These are phyloP conservation scores for Trametes punicea DNA, from an alignment of 768 basidiomycete genomes.

Conservation along the genomic window DNA sequence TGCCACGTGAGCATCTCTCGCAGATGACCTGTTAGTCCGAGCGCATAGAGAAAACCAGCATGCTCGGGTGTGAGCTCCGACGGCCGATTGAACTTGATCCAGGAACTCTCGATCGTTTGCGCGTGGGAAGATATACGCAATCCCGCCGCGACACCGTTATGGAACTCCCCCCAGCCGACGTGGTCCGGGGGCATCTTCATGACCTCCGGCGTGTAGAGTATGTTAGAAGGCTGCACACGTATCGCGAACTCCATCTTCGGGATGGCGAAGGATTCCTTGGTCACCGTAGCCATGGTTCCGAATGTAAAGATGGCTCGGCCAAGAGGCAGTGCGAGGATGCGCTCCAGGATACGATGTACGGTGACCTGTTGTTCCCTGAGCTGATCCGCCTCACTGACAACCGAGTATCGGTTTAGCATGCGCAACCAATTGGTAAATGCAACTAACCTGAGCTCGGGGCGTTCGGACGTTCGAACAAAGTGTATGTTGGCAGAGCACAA, in stretches of 20 bases:
- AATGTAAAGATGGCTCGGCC: conserved; percentile 93
- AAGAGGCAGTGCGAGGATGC: conserved; percentile 86
- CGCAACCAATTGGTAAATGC: background rate
- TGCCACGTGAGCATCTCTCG: conserved; percentile 91
- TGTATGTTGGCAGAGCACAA: conserved; percentile 75
- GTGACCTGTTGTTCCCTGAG: conserved; percentile 81
- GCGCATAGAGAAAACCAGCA: conserved; percentile 92
- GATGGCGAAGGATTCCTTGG: conserved; percentile 73
- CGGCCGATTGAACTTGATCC: conserved; percentile 96
- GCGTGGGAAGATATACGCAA: conserved; percentile 78
- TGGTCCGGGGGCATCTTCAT: conserved; percentile 74
- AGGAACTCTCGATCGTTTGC: conserved; percentile 80
- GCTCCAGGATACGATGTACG: conserved; percentile 75
- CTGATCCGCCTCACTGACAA: conserved; percentile 78
- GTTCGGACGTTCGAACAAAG: conserved; percentile 59
- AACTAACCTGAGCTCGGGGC: conserved; percentile 67
- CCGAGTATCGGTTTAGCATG: background rate
- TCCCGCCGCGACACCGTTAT: conserved; percentile 93
- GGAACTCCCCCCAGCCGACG: conserved; percentile 92
- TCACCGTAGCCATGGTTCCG: conserved; percentile 71
- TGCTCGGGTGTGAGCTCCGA: conserved; percentile 87
- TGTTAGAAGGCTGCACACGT: conserved; percentile 69
- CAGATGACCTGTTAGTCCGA: conserved; percentile 90
- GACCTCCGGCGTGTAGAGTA: conserved; percentile 59
- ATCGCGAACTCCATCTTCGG: conserved; percentile 78